Percentiles rank a stretch among this genome's conserved stretches.
phyloP scores from a whole-genome alignment of 257 asterid species.

The Solanum paucissectum region DNA sequence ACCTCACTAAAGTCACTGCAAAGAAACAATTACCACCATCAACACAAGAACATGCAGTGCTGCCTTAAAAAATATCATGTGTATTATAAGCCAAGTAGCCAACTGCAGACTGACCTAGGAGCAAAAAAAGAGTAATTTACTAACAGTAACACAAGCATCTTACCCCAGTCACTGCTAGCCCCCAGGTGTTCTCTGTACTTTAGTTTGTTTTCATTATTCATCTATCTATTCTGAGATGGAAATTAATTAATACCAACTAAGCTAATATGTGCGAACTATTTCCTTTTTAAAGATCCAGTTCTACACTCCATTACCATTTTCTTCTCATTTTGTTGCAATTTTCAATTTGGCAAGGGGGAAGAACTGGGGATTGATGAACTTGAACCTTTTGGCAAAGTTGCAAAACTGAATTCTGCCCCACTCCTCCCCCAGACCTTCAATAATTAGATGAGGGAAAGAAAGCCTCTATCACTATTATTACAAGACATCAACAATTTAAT shows the following conservation, averaged over 20 bases:
- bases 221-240: not conserved
- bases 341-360: not conserved
- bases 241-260: not conserved
- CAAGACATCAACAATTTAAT: not conserved
- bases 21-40: conserved; percentile 3
- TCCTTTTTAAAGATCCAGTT: not conserved
- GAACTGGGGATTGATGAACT: not conserved
- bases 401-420: not conserved
- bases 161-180: not conserved
- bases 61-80: not conserved
- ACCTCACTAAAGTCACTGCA: conserved; percentile 73
- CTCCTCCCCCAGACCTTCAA: not conserved
- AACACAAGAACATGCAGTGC: not conserved
- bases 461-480: not conserved
- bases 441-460: not conserved
- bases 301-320: not conserved
- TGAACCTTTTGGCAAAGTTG: not conserved
- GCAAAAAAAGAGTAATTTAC: not conserved
- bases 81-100: not conserved
- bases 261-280: not conserved
- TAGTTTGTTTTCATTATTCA: not conserved
- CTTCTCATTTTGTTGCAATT: not conserved
- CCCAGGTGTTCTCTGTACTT: not conserved
- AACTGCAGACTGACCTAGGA: not conserved
- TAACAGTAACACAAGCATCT: not conserved